Evolutionary conservation across 805 yeast species (phyloP).

Genomic region (Lachancea sp.): DNA sequence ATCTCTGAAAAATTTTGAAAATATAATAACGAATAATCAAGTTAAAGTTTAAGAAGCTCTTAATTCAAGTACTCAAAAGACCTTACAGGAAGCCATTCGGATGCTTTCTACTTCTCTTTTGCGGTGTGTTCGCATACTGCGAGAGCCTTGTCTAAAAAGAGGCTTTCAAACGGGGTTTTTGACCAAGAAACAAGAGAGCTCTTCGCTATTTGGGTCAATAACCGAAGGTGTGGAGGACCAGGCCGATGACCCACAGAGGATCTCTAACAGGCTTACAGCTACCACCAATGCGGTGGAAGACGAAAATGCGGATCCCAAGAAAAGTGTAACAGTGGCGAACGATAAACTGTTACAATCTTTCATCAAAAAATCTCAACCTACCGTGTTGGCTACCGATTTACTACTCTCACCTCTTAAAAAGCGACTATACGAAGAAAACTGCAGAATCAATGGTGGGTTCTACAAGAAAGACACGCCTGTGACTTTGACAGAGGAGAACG

Average conservation of each 20-base stretch:
- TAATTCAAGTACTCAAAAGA: background rate
- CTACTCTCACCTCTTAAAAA: constrained; percentile 66
- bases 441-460: constrained; percentile 55
- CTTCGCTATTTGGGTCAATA: constrained; percentile 21
- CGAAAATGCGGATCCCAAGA: constrained; percentile 18
- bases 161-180: constrained; percentile 2
- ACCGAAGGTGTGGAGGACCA: constrained; percentile 17
- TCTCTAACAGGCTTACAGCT: constrained; percentile 22
- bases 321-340: constrained; percentile 30
- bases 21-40: background rate
- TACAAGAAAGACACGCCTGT: constrained; percentile 58
- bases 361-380: constrained; percentile 38
- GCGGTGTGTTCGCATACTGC: constrained; percentile 1
- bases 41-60: too few species aligned
- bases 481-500: constrained; percentile 21
- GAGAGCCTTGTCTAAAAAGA: background rate
- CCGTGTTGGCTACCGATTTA: constrained; percentile 49
- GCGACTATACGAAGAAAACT: constrained; percentile 55
- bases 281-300: constrained; percentile 14
- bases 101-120: constrained; percentile 1
- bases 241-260: constrained; percentile 16
- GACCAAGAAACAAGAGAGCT: background rate
- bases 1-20: constrained; percentile 1
- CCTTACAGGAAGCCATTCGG: background rate
- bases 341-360: constrained; percentile 42